Percentiles rank a stretch among this genome's conserved stretches.
Conservation (phyloP, 2,329 filamentous ascomycete species). For the Fusarium dlaminii region DNA sequence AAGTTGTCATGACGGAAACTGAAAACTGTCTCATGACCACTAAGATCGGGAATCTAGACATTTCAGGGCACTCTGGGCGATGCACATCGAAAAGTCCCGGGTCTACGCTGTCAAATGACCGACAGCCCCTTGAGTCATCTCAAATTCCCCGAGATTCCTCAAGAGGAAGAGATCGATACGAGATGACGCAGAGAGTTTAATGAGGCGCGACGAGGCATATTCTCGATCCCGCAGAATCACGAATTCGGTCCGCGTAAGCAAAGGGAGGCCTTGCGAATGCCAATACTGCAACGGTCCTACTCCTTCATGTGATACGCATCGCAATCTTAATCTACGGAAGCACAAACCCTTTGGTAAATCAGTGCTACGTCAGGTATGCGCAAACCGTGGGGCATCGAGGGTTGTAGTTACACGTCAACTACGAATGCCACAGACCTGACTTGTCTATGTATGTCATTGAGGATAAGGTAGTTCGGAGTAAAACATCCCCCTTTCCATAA, state of each 20-base stretch:
- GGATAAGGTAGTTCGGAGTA: not conserved
- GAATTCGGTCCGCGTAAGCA: conserved; percentile 28
- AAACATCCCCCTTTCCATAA: conserved; percentile 1
- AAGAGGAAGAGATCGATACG: conserved; percentile 16
- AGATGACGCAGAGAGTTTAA: conserved; percentile 17
- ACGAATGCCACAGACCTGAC: not conserved
- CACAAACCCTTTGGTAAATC: not conserved
- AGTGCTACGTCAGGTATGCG: conserved; percentile 9
- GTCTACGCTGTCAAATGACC: conserved; percentile 25
- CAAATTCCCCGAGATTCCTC: conserved; percentile 18
- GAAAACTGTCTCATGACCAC: conserved; percentile 1
- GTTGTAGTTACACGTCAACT: not conserved
- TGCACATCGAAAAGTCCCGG: conserved; percentile 2
- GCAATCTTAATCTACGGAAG: conserved; percentile 18
- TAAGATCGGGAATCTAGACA: not conserved
- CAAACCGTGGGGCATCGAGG: not conserved
- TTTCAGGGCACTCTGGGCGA: not conserved
- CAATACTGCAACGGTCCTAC: conserved; percentile 1
- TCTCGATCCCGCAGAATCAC: conserved; percentile 26
- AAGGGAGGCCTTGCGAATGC: conserved; percentile 14
- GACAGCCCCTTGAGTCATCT: conserved; percentile 3
- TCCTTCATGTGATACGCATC: conserved; percentile 14
- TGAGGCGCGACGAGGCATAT: conserved; percentile 19
- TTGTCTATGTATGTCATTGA: not conserved
- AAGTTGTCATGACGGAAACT: not conserved